These are phyloP conservation scores for Claviceps quebecensis DNA, from an alignment of 2,329 filamentous ascomycete genomes.

Conservation along the genomic window DNA sequence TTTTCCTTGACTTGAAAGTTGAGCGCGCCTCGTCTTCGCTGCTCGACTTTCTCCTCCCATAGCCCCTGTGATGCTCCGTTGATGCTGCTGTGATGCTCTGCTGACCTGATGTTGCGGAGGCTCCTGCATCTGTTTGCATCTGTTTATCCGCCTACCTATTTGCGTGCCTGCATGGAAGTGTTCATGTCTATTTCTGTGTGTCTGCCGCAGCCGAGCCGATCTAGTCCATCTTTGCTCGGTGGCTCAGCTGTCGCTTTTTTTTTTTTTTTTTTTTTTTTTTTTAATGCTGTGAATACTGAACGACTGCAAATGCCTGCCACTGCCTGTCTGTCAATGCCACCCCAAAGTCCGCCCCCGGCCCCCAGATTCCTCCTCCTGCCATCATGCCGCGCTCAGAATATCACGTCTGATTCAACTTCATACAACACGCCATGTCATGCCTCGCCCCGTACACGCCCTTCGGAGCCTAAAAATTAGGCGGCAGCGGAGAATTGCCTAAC, in stretches of 20 bases:
- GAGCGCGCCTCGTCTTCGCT: neutral
- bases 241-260: neutral
- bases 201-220: neutral
- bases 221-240: neutral
- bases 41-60: neutral
- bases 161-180: neutral
- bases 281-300: neutral
- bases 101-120: no score
- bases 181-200: neutral
- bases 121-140: no score
- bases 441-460: neutral
- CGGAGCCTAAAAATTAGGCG: neutral
- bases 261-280: no score
- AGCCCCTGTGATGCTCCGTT: neutral
- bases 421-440: neutral
- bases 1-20: neutral
- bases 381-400: neutral
- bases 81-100: no score
- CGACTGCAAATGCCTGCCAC: neutral
- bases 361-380: neutral
- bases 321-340: neutral
- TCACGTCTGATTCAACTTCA: neutral
- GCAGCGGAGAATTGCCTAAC: conserved; percentile 4
- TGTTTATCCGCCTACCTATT: neutral
- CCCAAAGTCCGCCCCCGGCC: neutral